These are phyloP conservation scores for Pueraria montana DNA, from an alignment of 306 rosid genomes.

Conservation along the genomic window DNA sequence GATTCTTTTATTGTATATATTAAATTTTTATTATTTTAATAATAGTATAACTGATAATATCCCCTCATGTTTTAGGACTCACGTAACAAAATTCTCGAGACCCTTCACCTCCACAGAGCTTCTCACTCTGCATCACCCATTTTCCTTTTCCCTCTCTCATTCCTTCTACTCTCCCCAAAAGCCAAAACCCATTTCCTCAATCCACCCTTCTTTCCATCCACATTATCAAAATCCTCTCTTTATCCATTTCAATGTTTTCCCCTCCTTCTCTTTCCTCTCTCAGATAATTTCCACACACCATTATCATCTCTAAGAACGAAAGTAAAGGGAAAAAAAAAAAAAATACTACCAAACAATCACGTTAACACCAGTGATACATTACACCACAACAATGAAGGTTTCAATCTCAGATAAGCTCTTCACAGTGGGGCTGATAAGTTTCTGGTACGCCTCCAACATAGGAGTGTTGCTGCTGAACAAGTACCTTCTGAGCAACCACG, in stretches of 20 bases:
- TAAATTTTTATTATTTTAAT: not conserved
- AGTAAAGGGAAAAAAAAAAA: not conserved
- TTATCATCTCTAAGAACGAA: not conserved
- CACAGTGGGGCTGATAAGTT: conserved; percentile 45
- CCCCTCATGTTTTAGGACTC: conserved; percentile 19
- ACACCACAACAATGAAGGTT: conserved; percentile 40
- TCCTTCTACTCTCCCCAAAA: conserved; percentile 44
- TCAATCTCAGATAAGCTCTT: conserved; percentile 45
- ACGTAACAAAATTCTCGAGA: conserved; percentile 23
- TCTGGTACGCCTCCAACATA: conserved; percentile 62
- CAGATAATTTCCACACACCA: not conserved
- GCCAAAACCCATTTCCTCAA: conserved; percentile 39
- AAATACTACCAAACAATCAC: not conserved
- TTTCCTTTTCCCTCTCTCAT: conserved; percentile 37
- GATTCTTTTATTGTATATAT: too few species aligned
- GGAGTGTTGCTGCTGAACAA: conserved; percentile 59
- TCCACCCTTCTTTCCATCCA: conserved; percentile 8
- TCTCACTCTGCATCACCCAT: conserved; percentile 60
- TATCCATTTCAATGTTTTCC: not conserved
- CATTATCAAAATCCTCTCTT: conserved; percentile 31
- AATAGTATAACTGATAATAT: conserved; percentile 43
- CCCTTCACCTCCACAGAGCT: conserved; percentile 38
- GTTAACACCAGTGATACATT: not conserved
- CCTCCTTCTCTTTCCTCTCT: not conserved
- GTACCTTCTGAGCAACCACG: conserved; percentile 56